Conservation (phyloP, 78 protist species). For the Emiliania huxleyi region DNA sequence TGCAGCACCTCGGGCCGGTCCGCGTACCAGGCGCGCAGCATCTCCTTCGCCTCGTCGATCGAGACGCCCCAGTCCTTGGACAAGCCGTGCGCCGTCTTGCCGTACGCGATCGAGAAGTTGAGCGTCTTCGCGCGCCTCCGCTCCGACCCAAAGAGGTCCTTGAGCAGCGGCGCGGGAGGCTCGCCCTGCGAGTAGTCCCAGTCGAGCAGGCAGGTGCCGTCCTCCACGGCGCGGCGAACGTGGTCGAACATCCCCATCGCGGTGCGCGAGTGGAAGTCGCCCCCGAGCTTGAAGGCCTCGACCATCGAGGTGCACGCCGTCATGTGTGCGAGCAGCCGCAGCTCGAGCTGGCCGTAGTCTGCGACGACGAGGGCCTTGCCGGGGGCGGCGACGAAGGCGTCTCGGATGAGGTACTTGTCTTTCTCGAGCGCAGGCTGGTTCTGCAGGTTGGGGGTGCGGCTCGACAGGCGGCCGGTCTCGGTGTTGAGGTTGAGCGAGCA, state of each 20-base stretch:
- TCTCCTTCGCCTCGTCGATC: conserved; percentile 71
- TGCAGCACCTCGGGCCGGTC: conserved; percentile 72
- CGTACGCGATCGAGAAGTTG: conserved; percentile 87
- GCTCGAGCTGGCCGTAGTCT: conserved; percentile 48
- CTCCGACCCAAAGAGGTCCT: conserved; percentile 69
- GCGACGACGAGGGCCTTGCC: conserved; percentile 62
- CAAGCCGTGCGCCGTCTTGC: conserved; percentile 72
- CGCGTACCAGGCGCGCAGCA: conserved; percentile 66
- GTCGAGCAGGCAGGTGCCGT: conserved; percentile 27
- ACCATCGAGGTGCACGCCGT: conserved; percentile 56
- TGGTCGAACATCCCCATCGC: conserved; percentile 70
- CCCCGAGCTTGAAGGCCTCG: conserved; percentile 49
- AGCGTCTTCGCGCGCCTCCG: conserved; percentile 77
- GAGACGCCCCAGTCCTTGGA: conserved; percentile 77
- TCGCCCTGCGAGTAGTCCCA: conserved; percentile 51
- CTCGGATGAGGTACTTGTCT: conserved; percentile 35
- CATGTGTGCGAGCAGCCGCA: conserved; percentile 50
- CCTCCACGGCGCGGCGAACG: conserved; percentile 58
- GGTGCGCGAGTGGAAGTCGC: conserved; percentile 35
- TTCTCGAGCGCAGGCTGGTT: conserved; percentile 87
- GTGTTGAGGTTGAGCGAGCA: conserved; percentile 80
- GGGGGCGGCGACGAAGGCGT: conserved; percentile 53
- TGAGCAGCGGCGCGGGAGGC: conserved; percentile 72
- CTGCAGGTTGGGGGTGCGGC: conserved; percentile 77
- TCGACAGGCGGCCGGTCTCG: conserved; percentile 60